These are phyloP conservation scores for Rhododendron ferrugineum DNA, from an alignment of 148 eudicot species.

Conservation along the genomic window DNA sequence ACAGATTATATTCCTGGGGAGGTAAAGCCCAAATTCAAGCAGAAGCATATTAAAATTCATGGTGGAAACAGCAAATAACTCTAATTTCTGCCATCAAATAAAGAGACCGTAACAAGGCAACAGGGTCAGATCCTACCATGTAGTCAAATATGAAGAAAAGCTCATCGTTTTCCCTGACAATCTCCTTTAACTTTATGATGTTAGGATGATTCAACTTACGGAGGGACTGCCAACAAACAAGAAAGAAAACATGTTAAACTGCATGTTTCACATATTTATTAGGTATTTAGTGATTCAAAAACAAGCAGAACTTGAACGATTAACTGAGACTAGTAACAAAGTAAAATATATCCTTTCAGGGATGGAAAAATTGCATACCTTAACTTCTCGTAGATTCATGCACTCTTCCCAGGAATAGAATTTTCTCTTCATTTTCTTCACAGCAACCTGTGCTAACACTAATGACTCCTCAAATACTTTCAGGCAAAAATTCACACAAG, in stretches of 20 bases:
- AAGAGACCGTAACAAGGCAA: background rate
- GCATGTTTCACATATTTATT: background rate
- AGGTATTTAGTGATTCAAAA: background rate
- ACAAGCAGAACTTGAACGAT: background rate
- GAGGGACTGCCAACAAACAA: constrained; percentile 53
- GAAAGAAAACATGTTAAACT: background rate
- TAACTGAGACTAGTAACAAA: background rate
- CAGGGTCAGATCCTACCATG: constrained; percentile 53
- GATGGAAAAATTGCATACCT: constrained; percentile 37
- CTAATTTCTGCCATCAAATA: background rate
- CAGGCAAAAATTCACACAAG: constrained; percentile 3
- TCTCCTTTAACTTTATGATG: constrained; percentile 93
- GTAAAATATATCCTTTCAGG: constrained; percentile 8
- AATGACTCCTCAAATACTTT: constrained; percentile 10
- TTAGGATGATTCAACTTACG: constrained; percentile 84
- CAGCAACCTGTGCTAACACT: constrained; percentile 64
- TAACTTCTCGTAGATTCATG: constrained; percentile 83
- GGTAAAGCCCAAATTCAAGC: constrained; percentile 8
- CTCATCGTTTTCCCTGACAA: constrained; percentile 77
- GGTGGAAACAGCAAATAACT: background rate
- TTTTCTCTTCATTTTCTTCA: constrained; percentile 94
- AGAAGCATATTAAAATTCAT: constrained; percentile 1
- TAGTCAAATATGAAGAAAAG: constrained; percentile 88
- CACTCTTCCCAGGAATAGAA: constrained; percentile 92
- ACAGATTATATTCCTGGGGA: constrained; percentile 72